These are phyloP conservation scores for Cyberlindnera euphorbiae DNA, from an alignment of 805 yeast genomes.

Conservation along the genomic window DNA sequence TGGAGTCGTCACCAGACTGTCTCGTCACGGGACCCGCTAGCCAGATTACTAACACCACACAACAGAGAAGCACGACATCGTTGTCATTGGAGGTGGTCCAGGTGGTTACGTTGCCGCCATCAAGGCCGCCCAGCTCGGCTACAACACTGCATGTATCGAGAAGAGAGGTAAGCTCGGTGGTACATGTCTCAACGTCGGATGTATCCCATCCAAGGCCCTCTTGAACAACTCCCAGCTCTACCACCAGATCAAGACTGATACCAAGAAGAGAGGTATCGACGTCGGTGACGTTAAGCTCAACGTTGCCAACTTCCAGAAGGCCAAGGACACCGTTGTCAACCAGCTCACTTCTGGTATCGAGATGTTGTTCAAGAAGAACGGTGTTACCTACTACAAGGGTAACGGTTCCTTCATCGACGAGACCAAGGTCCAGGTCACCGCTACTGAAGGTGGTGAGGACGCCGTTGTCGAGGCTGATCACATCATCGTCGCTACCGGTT, in stretches of 20 bases:
- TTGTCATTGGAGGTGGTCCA: conserved; percentile 98
- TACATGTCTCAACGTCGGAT: conserved; percentile 97
- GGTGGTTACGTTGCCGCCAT: conserved; percentile 99
- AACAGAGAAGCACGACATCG: conserved; percentile 70
- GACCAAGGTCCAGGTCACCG: conserved; percentile 70
- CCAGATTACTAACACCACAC: conserved; percentile 4
- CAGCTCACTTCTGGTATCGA: conserved; percentile 80
- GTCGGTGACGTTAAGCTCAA: conserved; percentile 73
- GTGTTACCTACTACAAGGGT: conserved; percentile 93
- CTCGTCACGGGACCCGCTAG: too few relatives aligned
- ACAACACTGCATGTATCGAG: conserved; percentile 93
- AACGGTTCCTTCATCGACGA: conserved; percentile 83
- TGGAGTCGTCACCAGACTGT: conserved; percentile 2
- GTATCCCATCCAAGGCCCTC: conserved; percentile 97
- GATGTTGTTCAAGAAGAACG: conserved; percentile 84
- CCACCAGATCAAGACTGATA: conserved; percentile 84
- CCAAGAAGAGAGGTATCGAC: conserved; percentile 86
- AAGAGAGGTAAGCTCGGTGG: conserved; percentile 97
- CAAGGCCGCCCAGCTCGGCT: conserved; percentile 95
- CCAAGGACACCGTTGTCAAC: conserved; percentile 86
- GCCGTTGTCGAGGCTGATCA: conserved; percentile 75
- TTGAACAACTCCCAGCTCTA: conserved; percentile 77
- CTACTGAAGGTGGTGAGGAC: conserved; percentile 80
- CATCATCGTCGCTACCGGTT: conserved; percentile 95
- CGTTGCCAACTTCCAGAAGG: conserved; percentile 76